Evolutionary conservation across 352 stramenopile genomes (phyloP).

Genomic region (Globisporangium solare): DNA sequence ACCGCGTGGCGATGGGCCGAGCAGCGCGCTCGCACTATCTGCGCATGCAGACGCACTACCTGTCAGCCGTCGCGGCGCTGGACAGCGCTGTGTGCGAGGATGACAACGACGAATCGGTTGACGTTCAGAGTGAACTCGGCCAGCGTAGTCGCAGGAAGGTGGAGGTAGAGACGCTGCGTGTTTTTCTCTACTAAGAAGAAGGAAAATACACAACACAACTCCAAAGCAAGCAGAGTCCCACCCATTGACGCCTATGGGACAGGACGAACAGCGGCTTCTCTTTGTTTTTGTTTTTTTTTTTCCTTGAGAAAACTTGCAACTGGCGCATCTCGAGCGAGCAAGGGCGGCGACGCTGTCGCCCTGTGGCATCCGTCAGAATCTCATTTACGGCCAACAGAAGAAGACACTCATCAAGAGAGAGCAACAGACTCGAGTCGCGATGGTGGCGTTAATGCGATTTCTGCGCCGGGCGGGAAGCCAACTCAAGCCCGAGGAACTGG

Average conservation of each 20-base stretch:
- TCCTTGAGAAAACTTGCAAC: too few relatives aligned
- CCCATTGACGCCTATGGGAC: too few relatives aligned
- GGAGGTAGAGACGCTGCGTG: constrained; percentile 51
- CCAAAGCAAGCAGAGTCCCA: too few relatives aligned
- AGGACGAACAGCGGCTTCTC: too few relatives aligned
- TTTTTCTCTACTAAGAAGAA: constrained; percentile 46
- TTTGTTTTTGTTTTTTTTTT: too few relatives aligned
- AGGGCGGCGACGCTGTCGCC: too few relatives aligned
- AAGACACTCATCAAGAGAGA: too few relatives aligned
- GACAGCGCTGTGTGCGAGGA: constrained; percentile 52
- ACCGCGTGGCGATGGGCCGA: constrained; percentile 47
- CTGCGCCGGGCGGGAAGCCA: constrained; percentile 2
- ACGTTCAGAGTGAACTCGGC: constrained; percentile 52
- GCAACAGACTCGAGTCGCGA: too few relatives aligned
- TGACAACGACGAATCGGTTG: constrained; percentile 42
- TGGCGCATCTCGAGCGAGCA: too few relatives aligned
- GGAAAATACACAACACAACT: too few relatives aligned
- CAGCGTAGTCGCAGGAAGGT: constrained; percentile 48
- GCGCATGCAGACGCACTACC: constrained; percentile 54
- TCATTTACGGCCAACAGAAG: too few relatives aligned
- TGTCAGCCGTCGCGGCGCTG: constrained; percentile 61
- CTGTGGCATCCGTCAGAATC: too few relatives aligned
- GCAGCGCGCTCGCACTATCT: constrained; percentile 56
- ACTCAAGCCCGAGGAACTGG: constrained; percentile 26
- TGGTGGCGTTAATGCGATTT: constrained; percentile 4